phyloP scores from a whole-genome alignment of 1,284 basidiomycete species.

The Boletus sp. region DNA sequence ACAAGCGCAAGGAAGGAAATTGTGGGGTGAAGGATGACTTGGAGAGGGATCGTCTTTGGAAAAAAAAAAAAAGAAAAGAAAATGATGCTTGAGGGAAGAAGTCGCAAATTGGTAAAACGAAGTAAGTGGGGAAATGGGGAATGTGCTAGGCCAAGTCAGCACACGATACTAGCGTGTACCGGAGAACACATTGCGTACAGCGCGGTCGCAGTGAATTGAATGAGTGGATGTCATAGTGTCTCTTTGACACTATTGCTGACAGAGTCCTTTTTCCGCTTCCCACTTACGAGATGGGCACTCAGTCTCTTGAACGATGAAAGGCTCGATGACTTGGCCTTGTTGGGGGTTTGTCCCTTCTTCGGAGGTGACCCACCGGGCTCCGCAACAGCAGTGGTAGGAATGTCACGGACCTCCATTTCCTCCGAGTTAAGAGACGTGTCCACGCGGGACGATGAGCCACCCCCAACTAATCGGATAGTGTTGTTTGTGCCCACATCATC shows the following conservation, averaged over 20 bases:
- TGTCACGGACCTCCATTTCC: conserved; percentile 32
- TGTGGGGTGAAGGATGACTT: conserved; percentile 18
- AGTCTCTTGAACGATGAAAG: conserved; percentile 61
- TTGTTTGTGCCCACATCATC: conserved; percentile 31
- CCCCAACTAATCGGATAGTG: conserved; percentile 63
- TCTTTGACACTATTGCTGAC: conserved; percentile 39
- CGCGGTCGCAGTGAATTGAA: conserved; percentile 7
- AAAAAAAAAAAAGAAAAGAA: conserved; percentile 10
- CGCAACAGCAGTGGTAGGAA: conserved; percentile 28
- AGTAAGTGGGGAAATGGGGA: conserved; percentile 13
- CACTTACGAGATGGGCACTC: conserved; percentile 39
- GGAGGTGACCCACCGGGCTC: conserved; percentile 17
- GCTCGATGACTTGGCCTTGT: conserved; percentile 56
- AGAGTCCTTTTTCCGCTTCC: conserved; percentile 59
- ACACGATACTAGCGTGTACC: conserved; percentile 22
- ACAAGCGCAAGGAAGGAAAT: conserved; percentile 20
- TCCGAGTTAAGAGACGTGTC: conserved; percentile 33
- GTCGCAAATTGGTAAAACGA: conserved; percentile 8
- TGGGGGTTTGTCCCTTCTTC: conserved; percentile 42
- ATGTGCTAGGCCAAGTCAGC: conserved; percentile 5
- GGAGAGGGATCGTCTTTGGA: conserved; percentile 16
- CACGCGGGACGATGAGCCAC: conserved; percentile 46
- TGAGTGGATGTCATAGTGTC: conserved; percentile 31
- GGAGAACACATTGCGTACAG: conserved; percentile 26
- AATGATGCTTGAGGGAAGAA: conserved; percentile 17